Conservation (phyloP, 1,284 basidiomycete genomes). For the Cutaneotrichosporon daszewskae region DNA sequence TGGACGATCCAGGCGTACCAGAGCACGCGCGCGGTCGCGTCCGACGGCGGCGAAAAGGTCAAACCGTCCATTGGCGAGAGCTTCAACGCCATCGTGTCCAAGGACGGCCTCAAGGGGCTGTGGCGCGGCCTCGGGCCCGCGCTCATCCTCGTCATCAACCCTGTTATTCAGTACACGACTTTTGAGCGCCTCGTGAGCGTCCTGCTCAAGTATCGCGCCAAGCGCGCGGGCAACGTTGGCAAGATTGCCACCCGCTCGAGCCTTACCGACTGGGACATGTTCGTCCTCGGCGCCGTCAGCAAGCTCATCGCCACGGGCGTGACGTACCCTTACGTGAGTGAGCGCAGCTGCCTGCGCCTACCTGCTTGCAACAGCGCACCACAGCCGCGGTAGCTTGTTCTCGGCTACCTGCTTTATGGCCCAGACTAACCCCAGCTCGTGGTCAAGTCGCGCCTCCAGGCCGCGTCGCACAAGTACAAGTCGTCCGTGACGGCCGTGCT, state of each 20-base stretch:
- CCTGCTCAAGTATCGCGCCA: conserved; percentile 29
- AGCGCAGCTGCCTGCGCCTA: too few species aligned
- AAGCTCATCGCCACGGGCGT: conserved; percentile 58
- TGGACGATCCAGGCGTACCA: conserved; percentile 96
- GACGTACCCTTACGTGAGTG: conserved; percentile 46
- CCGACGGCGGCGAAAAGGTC: conserved; percentile 15
- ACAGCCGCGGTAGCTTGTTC: too few species aligned
- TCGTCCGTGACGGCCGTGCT: conserved; percentile 43
- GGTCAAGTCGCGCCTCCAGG: conserved; percentile 49
- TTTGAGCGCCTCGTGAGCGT: conserved; percentile 64
- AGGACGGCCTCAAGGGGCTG: conserved; percentile 73
- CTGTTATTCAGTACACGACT: conserved; percentile 76
- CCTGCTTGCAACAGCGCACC: too few species aligned
- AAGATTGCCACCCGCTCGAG: conserved; percentile 45
- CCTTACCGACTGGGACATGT: conserved; percentile 79
- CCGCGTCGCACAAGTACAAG: conserved; percentile 48
- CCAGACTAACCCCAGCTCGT: too few species aligned
- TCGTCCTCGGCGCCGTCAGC: conserved; percentile 80
- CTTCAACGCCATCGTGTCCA: conserved; percentile 64
- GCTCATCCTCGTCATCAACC: conserved; percentile 88
- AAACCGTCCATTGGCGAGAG: conserved; percentile 67
- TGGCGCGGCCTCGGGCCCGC: conserved; percentile 97
- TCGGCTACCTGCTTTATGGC: too few species aligned
- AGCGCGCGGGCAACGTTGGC: conserved; percentile 35
- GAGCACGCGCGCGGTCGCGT: conserved; percentile 54